phyloP scores from a whole-genome alignment of 2,329 filamentous ascomycete genomes.

The Sphaerulina musiva region DNA sequence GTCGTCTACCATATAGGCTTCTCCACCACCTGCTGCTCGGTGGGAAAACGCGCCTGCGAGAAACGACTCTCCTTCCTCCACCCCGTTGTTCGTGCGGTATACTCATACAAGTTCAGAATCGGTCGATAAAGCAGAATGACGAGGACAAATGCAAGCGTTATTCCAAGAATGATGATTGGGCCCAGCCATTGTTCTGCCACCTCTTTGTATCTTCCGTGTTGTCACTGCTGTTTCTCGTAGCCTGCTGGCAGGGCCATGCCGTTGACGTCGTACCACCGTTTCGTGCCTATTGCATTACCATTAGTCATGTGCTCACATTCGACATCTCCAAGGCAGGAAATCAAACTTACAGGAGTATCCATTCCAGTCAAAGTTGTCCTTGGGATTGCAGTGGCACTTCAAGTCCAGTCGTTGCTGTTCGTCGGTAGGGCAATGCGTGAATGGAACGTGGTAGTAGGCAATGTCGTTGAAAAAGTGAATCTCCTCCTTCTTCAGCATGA shows the following conservation, averaged over 20 bases:
- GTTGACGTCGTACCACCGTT: constrained; percentile 78
- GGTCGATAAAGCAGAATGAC: constrained; percentile 15
- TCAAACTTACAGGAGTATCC: constrained; percentile 79
- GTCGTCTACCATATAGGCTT: neutral
- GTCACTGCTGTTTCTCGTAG: constrained; percentile 55
- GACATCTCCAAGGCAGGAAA: neutral
- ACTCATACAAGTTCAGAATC: neutral
- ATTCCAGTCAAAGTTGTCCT: constrained; percentile 99
- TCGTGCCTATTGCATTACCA: constrained; percentile 56
- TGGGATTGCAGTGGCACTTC: constrained; percentile 90
- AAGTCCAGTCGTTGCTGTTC: constrained; percentile 77
- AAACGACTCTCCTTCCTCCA: constrained; percentile 3
- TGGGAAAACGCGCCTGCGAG: constrained; percentile 2
- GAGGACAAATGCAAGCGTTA: constrained; percentile 10
- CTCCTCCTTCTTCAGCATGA: constrained; percentile 86
- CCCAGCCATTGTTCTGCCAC: constrained; percentile 19
- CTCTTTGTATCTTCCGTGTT: constrained; percentile 21
- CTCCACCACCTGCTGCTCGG: neutral
- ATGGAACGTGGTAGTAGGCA: constrained; percentile 94
- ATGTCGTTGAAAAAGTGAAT: constrained; percentile 99
- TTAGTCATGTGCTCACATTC: neutral
- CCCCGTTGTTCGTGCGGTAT: neutral
- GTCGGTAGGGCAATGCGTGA: constrained; percentile 92
- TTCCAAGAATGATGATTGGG: constrained; percentile 15
- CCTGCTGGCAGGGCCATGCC: constrained; percentile 75